Conservation (phyloP, 1,284 basidiomycete species). For the Ceratobasidium sp. region DNA sequence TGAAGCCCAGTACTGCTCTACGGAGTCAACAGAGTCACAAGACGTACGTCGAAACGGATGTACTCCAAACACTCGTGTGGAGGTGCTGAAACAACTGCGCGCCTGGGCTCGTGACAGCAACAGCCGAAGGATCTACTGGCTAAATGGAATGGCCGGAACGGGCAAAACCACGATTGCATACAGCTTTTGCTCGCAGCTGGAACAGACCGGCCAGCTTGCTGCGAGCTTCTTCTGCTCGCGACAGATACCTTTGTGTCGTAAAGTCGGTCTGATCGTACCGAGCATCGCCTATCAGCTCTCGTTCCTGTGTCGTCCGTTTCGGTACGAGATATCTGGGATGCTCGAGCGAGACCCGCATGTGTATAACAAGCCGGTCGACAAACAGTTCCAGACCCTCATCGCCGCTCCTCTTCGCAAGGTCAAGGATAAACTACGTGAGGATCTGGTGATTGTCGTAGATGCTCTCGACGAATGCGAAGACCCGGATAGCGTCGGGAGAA, state of each 20-base stretch:
- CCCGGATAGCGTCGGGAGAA: not conserved
- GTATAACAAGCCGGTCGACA: not conserved
- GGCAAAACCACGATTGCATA: slow-evolving; percentile 22
- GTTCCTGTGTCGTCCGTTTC: not conserved
- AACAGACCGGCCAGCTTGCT: not conserved
- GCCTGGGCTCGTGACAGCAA: not conserved
- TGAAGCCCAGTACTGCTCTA: not conserved
- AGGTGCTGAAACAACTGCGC: not conserved
- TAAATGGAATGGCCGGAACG: slow-evolving; percentile 28
- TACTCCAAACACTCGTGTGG: not conserved
- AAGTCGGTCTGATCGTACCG: slow-evolving; percentile 4
- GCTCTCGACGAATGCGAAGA: slow-evolving; percentile 36
- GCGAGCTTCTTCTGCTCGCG: slow-evolving; percentile 35
- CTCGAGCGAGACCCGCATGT: not conserved
- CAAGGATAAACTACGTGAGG: not conserved
- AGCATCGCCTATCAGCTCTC: slow-evolving; percentile 26
- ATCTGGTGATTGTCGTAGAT: slow-evolving; percentile 18
- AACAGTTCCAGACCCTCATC: slow-evolving; percentile 8
- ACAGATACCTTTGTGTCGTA: not conserved
- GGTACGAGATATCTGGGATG: not conserved
- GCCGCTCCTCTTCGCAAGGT: not conserved
- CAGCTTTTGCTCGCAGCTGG: slow-evolving; percentile 12
- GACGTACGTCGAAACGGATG: not conserved
- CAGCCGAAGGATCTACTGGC: slow-evolving; percentile 2
- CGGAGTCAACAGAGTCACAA: not conserved